Base-by-base conservation (phyloP, 2,329 filamentous ascomycete genomes). In the Trichoderma koningii region DNA sequence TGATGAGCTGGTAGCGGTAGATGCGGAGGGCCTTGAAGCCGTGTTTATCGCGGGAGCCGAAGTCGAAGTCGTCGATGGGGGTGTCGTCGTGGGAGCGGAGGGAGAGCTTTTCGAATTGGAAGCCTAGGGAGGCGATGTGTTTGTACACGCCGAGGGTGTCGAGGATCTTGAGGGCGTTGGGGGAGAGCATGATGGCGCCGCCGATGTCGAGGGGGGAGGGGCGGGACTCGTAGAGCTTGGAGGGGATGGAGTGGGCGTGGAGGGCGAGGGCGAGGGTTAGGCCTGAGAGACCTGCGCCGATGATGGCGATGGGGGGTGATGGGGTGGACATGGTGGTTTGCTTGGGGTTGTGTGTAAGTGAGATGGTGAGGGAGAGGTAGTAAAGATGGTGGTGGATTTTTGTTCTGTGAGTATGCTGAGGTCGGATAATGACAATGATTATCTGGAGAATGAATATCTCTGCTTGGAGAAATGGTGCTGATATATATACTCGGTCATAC, bases 101-200 rank as follows among this genome's bases (percentile, higher is more conserved):
- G 45, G 81, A 74, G 0, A 86, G 75, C 0, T 74, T 74, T 1
- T 84, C 79, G 66, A 86, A 85, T n/a, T 81, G 77, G 73, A 79
- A 85, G 48, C 80, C 82, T 9, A 79, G 75, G 0, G 74, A 67
- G 7, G 75, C 73, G 56, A 87, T 75, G 3, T 76, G 75, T 1
- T 77, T 52, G 69, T 85, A 85, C 3, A 86, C 74, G 0, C 77
- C 80, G 0, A 87, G 72, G 0, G 70, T 72, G 67, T 87, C 81
- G 0, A 88, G 77, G 45, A 87, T 76, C 4, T 79, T 77, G 1
- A 88, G 78, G 0, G 84, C 83, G 61, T 87, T 87, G 5, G 85
- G 85, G 0, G 84, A 85, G 2, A 87, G 79, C 81, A 86, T 85
- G 34, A 88, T 76, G 0, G 82, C 84, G 3, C 85, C 85, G 19